These are phyloP conservation scores for Gliomastix tumulicola DNA, from an alignment of 2,329 filamentous ascomycete genomes.

Conservation along the genomic window DNA sequence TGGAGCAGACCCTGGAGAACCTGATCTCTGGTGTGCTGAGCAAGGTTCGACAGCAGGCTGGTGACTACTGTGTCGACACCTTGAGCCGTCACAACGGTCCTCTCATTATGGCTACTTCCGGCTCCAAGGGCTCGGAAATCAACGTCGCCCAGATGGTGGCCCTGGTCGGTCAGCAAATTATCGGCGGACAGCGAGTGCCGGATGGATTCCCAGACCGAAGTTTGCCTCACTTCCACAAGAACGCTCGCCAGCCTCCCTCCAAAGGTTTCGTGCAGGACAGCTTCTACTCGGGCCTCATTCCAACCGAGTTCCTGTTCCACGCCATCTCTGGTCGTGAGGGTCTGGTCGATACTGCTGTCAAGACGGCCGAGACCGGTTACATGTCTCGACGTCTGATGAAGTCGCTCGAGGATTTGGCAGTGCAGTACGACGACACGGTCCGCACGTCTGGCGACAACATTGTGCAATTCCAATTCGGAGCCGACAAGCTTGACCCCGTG, in stretches of 20 bases:
- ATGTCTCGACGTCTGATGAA: constrained; percentile 99
- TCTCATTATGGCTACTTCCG: constrained; percentile 93
- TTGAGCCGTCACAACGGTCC: constrained; percentile 89
- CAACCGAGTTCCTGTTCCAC: constrained; percentile 95
- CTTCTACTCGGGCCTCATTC: constrained; percentile 87
- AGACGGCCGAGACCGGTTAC: constrained; percentile 97
- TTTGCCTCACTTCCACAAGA: constrained; percentile 91
- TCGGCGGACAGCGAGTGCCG: constrained; percentile 82
- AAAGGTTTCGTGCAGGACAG: constrained; percentile 97
- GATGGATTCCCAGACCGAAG: constrained; percentile 96
- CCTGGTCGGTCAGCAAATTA: constrained; percentile 95
- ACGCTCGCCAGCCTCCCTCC: constrained; percentile 81
- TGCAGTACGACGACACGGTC: constrained; percentile 90
- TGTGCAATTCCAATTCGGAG: constrained; percentile 96
- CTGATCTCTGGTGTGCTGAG: constrained; percentile 85
- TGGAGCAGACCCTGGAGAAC: constrained; percentile 89
- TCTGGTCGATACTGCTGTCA: constrained; percentile 96
- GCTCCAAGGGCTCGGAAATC: constrained; percentile 94
- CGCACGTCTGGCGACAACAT: constrained; percentile 82
- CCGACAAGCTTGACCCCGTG: constrained; percentile 89
- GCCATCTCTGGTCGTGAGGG: constrained; percentile 98
- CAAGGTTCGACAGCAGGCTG: constrained; percentile 84
- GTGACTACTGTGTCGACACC: constrained; percentile 83
- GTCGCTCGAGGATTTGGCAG: constrained; percentile 88
- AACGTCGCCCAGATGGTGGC: constrained; percentile 99